Conservation (phyloP, 176 grass and related monocot genomes). For the Musa beccarii region DNA sequence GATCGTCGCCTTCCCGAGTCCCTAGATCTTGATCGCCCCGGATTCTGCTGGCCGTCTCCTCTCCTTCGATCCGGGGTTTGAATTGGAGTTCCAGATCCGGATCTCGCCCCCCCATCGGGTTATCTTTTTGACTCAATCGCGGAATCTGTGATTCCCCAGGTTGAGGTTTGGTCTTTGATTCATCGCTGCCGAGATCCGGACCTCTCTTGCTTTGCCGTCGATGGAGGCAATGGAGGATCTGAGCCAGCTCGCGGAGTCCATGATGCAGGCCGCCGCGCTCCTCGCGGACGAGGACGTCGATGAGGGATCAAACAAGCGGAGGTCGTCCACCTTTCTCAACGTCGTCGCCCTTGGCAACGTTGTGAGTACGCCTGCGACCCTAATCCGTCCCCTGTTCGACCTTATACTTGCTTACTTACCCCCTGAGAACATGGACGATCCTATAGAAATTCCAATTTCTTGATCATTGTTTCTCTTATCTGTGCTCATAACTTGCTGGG, state of each 20-base stretch:
- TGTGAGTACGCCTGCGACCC: slow-evolving; percentile 39
- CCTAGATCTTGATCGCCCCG: not conserved
- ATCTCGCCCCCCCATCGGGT: not conserved
- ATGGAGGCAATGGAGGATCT: slow-evolving; percentile 97
- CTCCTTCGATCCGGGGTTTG: not conserved
- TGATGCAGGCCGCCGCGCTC: slow-evolving; percentile 78
- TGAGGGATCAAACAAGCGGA: slow-evolving; percentile 32
- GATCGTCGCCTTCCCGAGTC: too few relatives aligned
- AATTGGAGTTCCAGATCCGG: slow-evolving; percentile 1
- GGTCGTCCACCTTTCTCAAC: slow-evolving; percentile 86
- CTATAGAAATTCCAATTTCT: not conserved
- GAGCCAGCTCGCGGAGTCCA: slow-evolving; percentile 71
- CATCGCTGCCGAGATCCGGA: not conserved
- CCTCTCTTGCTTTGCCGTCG: not conserved
- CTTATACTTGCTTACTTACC: not conserved
- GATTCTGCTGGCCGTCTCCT: not conserved
- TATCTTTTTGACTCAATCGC: not conserved
- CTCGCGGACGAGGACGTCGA: slow-evolving; percentile 86
- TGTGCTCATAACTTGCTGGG: not conserved
- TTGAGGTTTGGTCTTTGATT: not conserved
- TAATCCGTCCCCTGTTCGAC: not conserved
- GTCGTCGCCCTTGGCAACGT: slow-evolving; percentile 92
- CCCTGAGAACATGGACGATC: not conserved
- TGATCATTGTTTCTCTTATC: not conserved
- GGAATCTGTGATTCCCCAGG: not conserved